Evolutionary conservation across 179 eudicot genomes (phyloP).

Genomic region (Spergularia azorica): DNA sequence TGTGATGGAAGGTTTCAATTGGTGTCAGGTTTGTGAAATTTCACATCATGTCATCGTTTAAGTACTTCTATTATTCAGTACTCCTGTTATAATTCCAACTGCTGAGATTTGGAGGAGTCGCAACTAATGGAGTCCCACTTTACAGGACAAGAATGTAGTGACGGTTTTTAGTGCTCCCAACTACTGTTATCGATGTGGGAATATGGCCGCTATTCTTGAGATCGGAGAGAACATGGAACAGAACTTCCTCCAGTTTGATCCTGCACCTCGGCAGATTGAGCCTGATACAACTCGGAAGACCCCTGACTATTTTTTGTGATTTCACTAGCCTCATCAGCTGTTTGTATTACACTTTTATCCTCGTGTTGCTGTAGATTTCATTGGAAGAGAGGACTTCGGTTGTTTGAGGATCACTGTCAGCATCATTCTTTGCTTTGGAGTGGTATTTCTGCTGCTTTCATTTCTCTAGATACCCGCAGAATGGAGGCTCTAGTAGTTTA

Average conservation of each 20-base stretch:
- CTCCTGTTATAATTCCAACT: neutral
- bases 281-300: slow-evolving; percentile 94
- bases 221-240: slow-evolving; percentile 96
- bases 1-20: slow-evolving; percentile 92
- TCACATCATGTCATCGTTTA: neutral
- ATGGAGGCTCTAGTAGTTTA: slow-evolving; percentile 31
- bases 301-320: slow-evolving; percentile 93
- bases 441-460: slow-evolving; percentile 40
- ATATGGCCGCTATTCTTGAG: slow-evolving; percentile 95
- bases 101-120: neutral
- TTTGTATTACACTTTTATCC: slow-evolving; percentile 39
- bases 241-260: slow-evolving; percentile 92
- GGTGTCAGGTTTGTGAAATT: slow-evolving; percentile 80
- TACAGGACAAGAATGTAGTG: slow-evolving; percentile 88
- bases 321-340: slow-evolving; percentile 21
- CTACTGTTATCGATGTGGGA: slow-evolving; percentile 92
- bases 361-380: slow-evolving; percentile 46
- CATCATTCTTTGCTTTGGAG: slow-evolving; percentile 53
- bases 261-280: slow-evolving; percentile 91
- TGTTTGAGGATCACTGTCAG: slow-evolving; percentile 40
- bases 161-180: slow-evolving; percentile 98
- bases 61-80: no score
- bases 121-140: neutral
- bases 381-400: slow-evolving; percentile 41
- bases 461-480: slow-evolving; percentile 29